Evolutionary conservation across 768 basidiomycete species (phyloP), one percentile per base, ranked within the genome.

Genomic region (Podaxis sp.): DNA sequence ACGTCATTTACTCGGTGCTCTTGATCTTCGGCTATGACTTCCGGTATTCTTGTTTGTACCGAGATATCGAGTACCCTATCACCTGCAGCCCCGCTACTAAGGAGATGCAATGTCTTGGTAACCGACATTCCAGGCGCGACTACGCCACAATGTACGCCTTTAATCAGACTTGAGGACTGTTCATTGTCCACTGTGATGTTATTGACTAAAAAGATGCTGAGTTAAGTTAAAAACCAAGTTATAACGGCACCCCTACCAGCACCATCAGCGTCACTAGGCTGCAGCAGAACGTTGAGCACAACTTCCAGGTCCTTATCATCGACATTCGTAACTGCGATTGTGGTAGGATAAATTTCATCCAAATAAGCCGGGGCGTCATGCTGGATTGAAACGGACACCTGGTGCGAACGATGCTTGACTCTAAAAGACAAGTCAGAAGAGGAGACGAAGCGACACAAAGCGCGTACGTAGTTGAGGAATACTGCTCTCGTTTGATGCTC

Each of bases 61-160:
- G 93, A 95, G 39, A 96, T 77, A 70, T 97, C 95, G 59, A 97
- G 73, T 49, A 86, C 80, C 49, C 94, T 84, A 57, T 90, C 85
- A 1, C 90, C 92, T 1, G 84, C 76, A 1, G 81, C 82, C 13
- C 92, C 89, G 0, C 80, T 78, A 67, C 83, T 87, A 44, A 79
- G 74, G 39, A 96, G 77, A 67, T 81, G 78, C 40, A 98, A 70
- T 8, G 85, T 88, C 72, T 90, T 93, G 53, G 80, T 66, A 2
- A 77, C 77, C 39, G 78, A 84, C 1, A 77, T 79, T 1, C 89
- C 88, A 0, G 91, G 85, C 1, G 77, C 66, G 19, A 96, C 72
- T 1, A 74, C 70, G 13, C 94, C 93, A 61, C 93, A 83, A 5
- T 79, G 71, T 49, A 95, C 74, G 19, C 87, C 89, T 69, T 91